Evolutionary conservation across 495 filamentous ascomycete species (phyloP), one percentile per base, ranked within the genome.

Genomic region (Penicillium goetzii): DNA sequence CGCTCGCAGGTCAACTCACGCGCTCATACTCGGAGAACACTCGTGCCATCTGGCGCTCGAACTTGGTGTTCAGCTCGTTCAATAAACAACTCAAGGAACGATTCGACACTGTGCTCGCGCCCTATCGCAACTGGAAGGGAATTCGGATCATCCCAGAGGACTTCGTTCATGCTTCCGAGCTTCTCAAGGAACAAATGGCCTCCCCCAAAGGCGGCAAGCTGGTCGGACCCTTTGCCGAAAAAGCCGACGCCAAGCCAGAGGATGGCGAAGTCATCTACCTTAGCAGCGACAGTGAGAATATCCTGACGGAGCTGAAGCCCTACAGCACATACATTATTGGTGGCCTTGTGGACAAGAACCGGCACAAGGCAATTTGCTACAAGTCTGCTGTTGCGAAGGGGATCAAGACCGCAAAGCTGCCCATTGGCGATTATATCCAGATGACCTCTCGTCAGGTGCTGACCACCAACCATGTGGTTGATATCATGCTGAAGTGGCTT

Each of bases 401-500:
- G 0, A 85, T 98, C 60, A 87, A 88, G 43, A 97, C 94, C 0
- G 95, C 94, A 0, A 94, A 91, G 73, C 72, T 99, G 25, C 95
- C 95, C 0, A 97, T 99, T 69, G 90, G 92, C 2, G 86, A 98
- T 19, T 98, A 90, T 66, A 89, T 99, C 81, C 81, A 90, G 56
- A 96, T 99, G 92, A 78, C 86, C 30, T 91, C 88, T 61, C 86
- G 95, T 15, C 84, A 86, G 60, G 89, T 99, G 3, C 76, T 99
- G 47, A 86, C 92, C 7, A 96, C 93, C 14, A 98, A 98, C 69
- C 95, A 99, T 70, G 95, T 99, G 0, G 83, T 90, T 45, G 95
- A 98, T 74, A 98, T 99, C 63, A 97, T 99, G 91, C 71, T 95
- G 32, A 86, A 87, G 61, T 99, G 95, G 91, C 67, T 99, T 58